Percentiles rank a stretch among this genome's conserved stretches.
Evolutionary conservation across 1,139 yeast genomes (phyloP).

Genomic region (Scheffersomyces titani): DNA sequence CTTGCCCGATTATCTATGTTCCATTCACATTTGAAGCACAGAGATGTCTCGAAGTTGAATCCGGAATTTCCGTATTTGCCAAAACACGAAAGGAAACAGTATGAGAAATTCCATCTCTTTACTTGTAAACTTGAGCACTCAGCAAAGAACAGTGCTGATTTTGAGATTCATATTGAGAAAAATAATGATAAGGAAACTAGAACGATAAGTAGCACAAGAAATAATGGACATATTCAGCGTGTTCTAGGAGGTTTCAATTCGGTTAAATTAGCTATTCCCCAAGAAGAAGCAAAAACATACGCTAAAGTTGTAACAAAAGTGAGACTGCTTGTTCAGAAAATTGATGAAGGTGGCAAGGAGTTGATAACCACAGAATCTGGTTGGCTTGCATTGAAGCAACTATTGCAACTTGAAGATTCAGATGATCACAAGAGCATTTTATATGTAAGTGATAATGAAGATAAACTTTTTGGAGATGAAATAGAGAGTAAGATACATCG

Average conservation of each 20-base stretch:
- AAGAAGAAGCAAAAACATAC: background rate
- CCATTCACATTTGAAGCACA: slow-evolving; percentile 16
- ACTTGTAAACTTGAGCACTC: background rate
- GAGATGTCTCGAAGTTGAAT: slow-evolving; percentile 2
- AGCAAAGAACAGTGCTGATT: background rate
- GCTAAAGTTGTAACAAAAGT: background rate
- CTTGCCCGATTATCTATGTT: slow-evolving; percentile 19
- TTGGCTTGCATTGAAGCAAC: background rate
- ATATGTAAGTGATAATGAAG: background rate
- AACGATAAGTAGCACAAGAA: background rate
- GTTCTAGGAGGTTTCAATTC: background rate
- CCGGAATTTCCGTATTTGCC: slow-evolving; percentile 22
- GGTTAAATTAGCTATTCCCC: background rate
- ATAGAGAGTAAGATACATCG: background rate
- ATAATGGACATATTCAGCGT: background rate
- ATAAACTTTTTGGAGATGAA: background rate
- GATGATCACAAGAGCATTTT: background rate
- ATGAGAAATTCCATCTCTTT: slow-evolving; percentile 5
- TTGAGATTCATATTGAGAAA: background rate
- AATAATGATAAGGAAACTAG: background rate
- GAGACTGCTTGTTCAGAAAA: background rate
- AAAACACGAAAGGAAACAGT: slow-evolving; percentile 13
- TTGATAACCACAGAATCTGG: background rate
- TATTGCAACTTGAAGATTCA: background rate
- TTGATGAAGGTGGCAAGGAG: background rate